A percentile compares a stretch with the other conserved stretches of the same genome.
These are phyloP conservation scores for Epichloe amarillans DNA, from an alignment of 2,329 filamentous ascomycete species.

Conservation along the genomic window DNA sequence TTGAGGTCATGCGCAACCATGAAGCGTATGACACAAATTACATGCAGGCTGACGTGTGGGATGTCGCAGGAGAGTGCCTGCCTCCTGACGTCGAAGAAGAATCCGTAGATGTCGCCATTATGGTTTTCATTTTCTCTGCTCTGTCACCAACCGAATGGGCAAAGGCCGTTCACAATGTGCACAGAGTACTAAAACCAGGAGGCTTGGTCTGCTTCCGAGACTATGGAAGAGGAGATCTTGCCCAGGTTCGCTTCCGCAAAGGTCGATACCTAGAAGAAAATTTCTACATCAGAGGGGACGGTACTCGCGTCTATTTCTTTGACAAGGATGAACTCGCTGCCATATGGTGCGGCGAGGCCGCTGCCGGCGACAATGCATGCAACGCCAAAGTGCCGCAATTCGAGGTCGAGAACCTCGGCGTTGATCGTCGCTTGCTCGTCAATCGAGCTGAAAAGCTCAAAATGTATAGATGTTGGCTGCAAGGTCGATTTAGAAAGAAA, in stretches of 20 bases:
- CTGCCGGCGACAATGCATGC: conserved; percentile 13
- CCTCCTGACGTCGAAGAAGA: conserved; percentile 64
- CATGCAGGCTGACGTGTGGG: conserved; percentile 91
- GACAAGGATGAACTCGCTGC: conserved; percentile 66
- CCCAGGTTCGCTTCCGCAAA: conserved; percentile 95
- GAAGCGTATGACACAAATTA: conserved; percentile 57
- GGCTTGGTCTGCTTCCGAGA: conserved; percentile 93
- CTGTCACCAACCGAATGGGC: conserved; percentile 76
- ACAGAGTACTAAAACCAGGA: conserved; percentile 74
- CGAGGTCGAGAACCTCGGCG: conserved; percentile 62
- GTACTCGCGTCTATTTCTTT: conserved; percentile 95
- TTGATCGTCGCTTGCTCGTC: conserved; percentile 80
- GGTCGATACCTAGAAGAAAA: conserved; percentile 89
- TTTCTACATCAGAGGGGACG: conserved; percentile 92
- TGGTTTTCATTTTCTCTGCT: conserved; percentile 97
- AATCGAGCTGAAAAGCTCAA: conserved; percentile 85
- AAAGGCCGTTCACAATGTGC: conserved; percentile 67
- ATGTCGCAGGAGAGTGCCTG: conserved; percentile 58
- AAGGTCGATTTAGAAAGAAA: conserved; percentile 66
- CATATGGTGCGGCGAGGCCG: conserved; percentile 54
- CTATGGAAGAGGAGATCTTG: conserved; percentile 88
- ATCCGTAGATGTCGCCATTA: conserved; percentile 81
- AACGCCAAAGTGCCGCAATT: conserved; percentile 32
- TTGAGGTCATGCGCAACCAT: conserved; percentile 78
- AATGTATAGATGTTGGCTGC: conserved; percentile 98